Evolutionary conservation across 306 rosid species (phyloP).

Genomic region (Sindora glabra): DNA sequence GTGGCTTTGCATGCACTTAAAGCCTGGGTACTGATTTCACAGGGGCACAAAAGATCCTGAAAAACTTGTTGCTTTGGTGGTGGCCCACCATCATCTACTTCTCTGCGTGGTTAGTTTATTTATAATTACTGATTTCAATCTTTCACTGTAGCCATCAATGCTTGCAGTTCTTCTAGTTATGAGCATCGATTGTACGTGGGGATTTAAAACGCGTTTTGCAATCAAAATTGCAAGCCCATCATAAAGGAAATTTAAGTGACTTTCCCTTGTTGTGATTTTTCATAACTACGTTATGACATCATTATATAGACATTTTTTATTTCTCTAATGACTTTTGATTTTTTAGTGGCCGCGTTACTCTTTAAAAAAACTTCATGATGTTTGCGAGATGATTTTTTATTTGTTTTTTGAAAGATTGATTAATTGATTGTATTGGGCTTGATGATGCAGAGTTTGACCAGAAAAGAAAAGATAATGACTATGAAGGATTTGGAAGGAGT

Average conservation of each 20-base stretch:
- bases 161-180: no score
- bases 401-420: no score
- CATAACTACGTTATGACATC: no score
- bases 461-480: slow-evolving; percentile 4
- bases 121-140: not conserved
- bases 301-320: not conserved
- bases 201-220: no score
- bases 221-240: no score
- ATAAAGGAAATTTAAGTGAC: no score
- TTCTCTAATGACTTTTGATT: not conserved
- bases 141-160: no score
- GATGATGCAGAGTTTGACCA: slow-evolving; percentile 16
- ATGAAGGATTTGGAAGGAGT: slow-evolving; percentile 49
- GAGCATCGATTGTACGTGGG: no score
- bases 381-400: not conserved
- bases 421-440: no score
- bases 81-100: not conserved
- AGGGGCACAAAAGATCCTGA: not conserved
- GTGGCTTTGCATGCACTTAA: not conserved
- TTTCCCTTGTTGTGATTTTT: no score
- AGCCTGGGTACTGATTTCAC: not conserved
- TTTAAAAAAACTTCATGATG: not conserved
- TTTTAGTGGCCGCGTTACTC: not conserved
- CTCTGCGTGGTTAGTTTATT: not conserved
- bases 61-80: not conserved